Percentiles rank a stretch among this genome's conserved stretches.
phyloP scores from a whole-genome alignment of 2,329 filamentous ascomycete genomes.

The Diaporthe sp. region DNA sequence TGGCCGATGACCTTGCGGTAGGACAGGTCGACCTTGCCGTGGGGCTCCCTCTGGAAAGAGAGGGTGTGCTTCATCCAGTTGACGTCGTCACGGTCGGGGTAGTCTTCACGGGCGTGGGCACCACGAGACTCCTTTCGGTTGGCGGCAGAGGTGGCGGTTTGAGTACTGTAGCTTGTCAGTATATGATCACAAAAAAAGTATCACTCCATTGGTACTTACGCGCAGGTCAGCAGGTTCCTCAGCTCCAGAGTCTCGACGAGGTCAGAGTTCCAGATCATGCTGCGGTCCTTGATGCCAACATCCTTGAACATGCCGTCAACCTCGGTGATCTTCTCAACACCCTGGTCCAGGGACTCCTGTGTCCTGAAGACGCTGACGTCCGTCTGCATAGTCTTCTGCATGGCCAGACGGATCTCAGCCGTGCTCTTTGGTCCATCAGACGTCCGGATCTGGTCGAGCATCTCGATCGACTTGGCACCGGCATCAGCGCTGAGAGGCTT shows the following conservation, averaged over 20 bases:
- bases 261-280: constrained; percentile 99
- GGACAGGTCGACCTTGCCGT: constrained; percentile 86
- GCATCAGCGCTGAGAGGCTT: constrained; percentile 87
- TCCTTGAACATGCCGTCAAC: constrained; percentile 86
- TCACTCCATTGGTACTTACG: constrained; percentile 72
- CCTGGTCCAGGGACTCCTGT: constrained; percentile 92
- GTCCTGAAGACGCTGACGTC: constrained; percentile 98
- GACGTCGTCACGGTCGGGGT: constrained; percentile 92
- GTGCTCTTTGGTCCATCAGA: constrained; percentile 89
- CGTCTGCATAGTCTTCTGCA: constrained; percentile 99
- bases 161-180: constrained; percentile 69
- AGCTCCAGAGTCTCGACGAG: constrained; percentile 96
- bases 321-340: constrained; percentile 87
- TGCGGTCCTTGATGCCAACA: constrained; percentile 96
- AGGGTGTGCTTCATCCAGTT: constrained; percentile 99
- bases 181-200: neutral
- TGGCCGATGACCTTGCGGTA: constrained; percentile 87
- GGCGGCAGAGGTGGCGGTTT: constrained; percentile 91
- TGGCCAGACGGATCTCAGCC: constrained; percentile 87
- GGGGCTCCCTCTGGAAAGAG: constrained; percentile 93
- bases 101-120: constrained; percentile 97
- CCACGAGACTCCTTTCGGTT: constrained; percentile 98
- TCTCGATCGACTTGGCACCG: constrained; percentile 87
- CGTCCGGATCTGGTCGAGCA: constrained; percentile 88
- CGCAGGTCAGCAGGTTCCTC: constrained; percentile 95